Conservation (phyloP, 73 alveolate species). For the Breviolum minutum region DNA sequence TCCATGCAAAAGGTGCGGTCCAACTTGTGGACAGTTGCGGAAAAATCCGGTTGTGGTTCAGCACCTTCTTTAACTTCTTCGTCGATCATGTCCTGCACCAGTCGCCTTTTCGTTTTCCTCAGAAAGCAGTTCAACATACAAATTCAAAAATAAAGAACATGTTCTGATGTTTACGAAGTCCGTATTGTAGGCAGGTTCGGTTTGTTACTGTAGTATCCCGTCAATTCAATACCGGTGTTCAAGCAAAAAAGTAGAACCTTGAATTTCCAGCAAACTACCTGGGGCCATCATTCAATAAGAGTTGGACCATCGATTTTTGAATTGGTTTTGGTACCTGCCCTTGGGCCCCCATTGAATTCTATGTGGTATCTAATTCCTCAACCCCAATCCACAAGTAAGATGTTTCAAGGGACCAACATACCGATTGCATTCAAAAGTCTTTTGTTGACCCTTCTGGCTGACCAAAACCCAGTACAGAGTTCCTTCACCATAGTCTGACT, state of each 20-base stretch:
- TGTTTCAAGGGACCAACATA: not conserved
- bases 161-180: not conserved
- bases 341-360: no score
- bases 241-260: no score
- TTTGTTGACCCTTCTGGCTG: constrained; percentile 1
- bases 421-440: not conserved
- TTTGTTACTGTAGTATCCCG: no score
- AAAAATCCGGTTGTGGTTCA: not conserved
- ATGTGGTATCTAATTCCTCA: no score
- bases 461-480: constrained; percentile 4
- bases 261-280: no score
- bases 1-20: not conserved
- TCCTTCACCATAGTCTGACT: constrained; percentile 40
- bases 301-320: no score
- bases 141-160: not conserved
- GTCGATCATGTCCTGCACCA: not conserved
- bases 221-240: no score
- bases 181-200: not conserved
- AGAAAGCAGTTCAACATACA: not conserved
- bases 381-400: no score
- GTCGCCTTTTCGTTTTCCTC: not conserved
- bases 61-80: not conserved
- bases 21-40: not conserved
- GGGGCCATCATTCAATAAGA: no score
- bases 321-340: no score